Evolutionary conservation across 2,329 filamentous ascomycete genomes (phyloP), one percentile per base, ranked within the genome.

Genomic region (Monilinia laxa): DNA sequence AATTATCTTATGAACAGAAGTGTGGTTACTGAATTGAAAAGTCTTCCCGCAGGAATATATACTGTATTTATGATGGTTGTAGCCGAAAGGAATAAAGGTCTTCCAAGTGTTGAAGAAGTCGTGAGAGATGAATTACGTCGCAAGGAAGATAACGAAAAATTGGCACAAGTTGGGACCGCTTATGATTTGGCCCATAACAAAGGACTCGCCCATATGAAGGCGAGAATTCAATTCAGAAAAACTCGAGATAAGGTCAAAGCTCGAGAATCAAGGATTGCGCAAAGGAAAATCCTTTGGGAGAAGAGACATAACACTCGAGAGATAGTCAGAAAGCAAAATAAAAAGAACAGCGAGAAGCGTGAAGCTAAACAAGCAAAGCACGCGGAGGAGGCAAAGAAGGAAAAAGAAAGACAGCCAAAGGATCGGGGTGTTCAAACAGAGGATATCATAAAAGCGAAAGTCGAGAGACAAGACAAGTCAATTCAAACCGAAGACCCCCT

Each of bases 141-240:
- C 1, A 80, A 83, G 16, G 75, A 75, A 38, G 81, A 84, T 68
- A 86, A 87, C 59, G 84, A 86, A 55, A 88, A 87, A 75, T 78
- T 88, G 2, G 81, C 83, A 1, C 82, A 84, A 51, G 83, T 87
- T 7, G 85, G 85, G 2, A 80, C 81, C 51, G 82, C 85, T 0
- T 87, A 88, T 68, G 85, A 88, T 71, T 72, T 87, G 7, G 85
- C 85, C 0, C 85, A 88, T 71, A 82, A 80, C 77, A 87, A 87
- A 75, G 85, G 83, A 1, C 80, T 81, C 59, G 77, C 79, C 0
- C 81, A 85, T 64, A 76, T 84, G 70, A 79, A 84, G 64, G 81
- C 82, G 69, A 80, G 84, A 2, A 77, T 79, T 28, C 81, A 82
- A 69, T 79, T 84, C 47, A 67, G 69, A 23, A 71, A 70, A 42